Evolutionary conservation across 176 grass and related monocot species (phyloP), one percentile per base, ranked within the genome.

Genomic region (Rhynchospora breviuscula): DNA sequence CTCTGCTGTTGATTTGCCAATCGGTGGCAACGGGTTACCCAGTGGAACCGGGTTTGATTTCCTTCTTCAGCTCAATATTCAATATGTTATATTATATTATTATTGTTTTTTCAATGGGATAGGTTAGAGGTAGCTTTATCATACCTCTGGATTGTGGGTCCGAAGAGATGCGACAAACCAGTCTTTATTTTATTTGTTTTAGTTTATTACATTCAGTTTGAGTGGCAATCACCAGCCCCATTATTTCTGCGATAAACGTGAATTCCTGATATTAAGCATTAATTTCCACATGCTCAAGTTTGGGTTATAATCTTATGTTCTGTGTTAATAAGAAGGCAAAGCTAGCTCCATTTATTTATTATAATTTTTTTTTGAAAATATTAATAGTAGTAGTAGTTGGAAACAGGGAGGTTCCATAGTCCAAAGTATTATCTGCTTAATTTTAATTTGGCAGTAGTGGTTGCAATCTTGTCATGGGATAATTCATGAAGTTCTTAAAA

Each of bases 11-110:
- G 95, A 98, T 89, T 45, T 98, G 15, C 88, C 87, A 25, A 79
- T 98, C 58, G 95, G 95, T 63, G 95, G 95, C 85, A 19, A 80
- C 48, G 95, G 95, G 23, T 87, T 98, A 58, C 91, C 95, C 82
- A 98, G 92, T 22, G 89, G 85, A 67, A 83, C 91, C 23, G 92
- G 95, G 95, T 98, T 86, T 72, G 81, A 25, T 48, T 85, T 67
- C 58, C 9, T 15, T 31, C 25, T 15, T 31, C 25, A 22, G 33
- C 7, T 61, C 59, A 56, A 23, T 86, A 53, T 63, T 82, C 51
- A 22, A 22, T 52, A 54, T 57, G 22, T 73, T 40, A 5, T 40
- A 40, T 35, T 40, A 5, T 40, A 29, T 29, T 29, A 29, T 40
- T 40, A 40, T 40, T 40, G 4, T 4, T 26, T 15, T 58, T 45